These are phyloP conservation scores for Trebouxia sp. DNA, from an alignment of 139 green algal species.

Conservation along the genomic window DNA sequence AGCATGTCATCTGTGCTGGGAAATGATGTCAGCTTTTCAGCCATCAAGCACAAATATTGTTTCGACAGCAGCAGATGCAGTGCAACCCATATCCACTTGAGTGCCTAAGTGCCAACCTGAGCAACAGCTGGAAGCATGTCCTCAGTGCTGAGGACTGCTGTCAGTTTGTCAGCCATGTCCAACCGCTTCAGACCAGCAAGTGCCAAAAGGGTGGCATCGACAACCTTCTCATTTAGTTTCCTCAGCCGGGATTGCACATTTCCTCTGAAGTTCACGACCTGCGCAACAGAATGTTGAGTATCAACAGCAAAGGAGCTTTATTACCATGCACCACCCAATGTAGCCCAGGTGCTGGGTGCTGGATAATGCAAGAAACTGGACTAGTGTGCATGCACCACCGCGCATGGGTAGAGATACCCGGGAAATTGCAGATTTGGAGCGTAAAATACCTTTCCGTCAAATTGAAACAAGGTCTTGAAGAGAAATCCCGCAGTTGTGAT, in stretches of 20 bases:
- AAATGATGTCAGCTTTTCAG: constrained; percentile 89
- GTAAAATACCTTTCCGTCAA: too few species aligned
- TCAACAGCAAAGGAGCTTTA: not conserved
- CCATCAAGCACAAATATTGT: too few species aligned
- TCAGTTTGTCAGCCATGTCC: constrained; percentile 93
- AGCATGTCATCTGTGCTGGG: constrained; percentile 94
- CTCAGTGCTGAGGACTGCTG: constrained; percentile 80
- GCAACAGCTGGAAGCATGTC: constrained; percentile 97
- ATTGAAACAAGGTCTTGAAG: too few species aligned
- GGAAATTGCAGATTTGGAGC: too few species aligned
- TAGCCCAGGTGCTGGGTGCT: too few species aligned
- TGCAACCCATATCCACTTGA: not conserved
- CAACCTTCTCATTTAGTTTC: constrained; percentile 94
- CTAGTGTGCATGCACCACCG: too few species aligned
- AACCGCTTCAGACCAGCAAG: constrained; percentile 95
- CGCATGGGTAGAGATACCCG: too few species aligned
- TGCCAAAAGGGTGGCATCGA: constrained; percentile 92
- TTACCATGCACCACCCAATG: too few species aligned
- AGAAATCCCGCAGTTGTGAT: too few species aligned
- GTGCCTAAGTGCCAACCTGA: constrained; percentile 47
- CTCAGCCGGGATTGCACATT: constrained; percentile 97
- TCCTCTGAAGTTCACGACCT: constrained; percentile 98
- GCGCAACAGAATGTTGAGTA: not conserved
- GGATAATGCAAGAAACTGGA: too few species aligned
- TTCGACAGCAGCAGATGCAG: not conserved